These are phyloP conservation scores for Rubroshorea leprosula DNA, from an alignment of 345 rosid genomes.

Conservation along the genomic window DNA sequence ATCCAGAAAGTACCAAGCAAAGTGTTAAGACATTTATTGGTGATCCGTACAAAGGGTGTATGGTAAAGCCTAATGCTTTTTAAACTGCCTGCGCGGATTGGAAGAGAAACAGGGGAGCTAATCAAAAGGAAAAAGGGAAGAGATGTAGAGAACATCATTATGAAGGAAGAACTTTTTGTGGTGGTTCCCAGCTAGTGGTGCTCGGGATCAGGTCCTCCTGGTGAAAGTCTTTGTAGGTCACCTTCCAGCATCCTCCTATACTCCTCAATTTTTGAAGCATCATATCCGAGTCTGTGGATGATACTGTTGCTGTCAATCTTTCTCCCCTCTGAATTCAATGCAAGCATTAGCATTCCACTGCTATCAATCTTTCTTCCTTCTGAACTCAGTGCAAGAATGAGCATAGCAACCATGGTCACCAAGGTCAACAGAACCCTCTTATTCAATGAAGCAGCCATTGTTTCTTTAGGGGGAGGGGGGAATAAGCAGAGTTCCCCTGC, in stretches of 20 bases:
- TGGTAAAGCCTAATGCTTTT: too few species aligned
- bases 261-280: neutral
- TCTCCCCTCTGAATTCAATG: slow-evolving; percentile 1
- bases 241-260: slow-evolving; percentile 18
- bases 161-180: too few species aligned
- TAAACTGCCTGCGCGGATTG: too few species aligned
- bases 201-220: slow-evolving; percentile 43
- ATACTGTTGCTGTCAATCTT: slow-evolving; percentile 1
- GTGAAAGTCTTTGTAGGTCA: slow-evolving; percentile 21
- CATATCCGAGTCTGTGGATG: slow-evolving; percentile 22
- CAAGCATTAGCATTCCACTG: too few species aligned
- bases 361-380: too few species aligned
- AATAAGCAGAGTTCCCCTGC: neutral
- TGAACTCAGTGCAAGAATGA: slow-evolving; percentile 1
- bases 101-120: too few species aligned
- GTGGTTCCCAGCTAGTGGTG: slow-evolving; percentile 34
- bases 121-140: too few species aligned
- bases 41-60: too few species aligned
- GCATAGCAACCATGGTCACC: neutral
- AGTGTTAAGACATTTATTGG: too few species aligned
- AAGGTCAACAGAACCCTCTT: neutral
- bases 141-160: too few species aligned
- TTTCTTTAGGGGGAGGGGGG: neutral
- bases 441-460: slow-evolving; percentile 9
- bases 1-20: too few species aligned